Evolutionary conservation across 179 eudicot species (phyloP), one percentile per base, ranked within the genome.

Genomic region (Actinidia chinensis): DNA sequence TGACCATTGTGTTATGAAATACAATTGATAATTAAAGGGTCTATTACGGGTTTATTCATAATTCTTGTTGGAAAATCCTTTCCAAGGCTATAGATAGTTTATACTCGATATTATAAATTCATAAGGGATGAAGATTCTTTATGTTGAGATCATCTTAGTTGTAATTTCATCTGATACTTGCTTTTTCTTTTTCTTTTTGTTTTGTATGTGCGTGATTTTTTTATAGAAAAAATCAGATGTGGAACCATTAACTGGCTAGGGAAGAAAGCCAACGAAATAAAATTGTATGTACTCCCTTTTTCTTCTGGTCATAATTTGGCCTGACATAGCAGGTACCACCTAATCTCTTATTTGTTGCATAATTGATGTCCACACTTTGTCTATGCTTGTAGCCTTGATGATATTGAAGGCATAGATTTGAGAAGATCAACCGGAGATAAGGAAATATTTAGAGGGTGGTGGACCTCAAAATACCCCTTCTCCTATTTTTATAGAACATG

Each of bases 361-460:
- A 73, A 56, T 54, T 83, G 46, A 80, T 68, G n/a, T n/a, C n/a
- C n/a, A 10, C 43, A 17, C 28, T 20, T 68, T 22, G 71, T 11
- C 70, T 44, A 6, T 67, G 67, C 36, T 69, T 82, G 66, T 82
- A 97, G 99, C 58, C 71, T 81, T 82, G 95, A 88, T 58, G 97
- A 94, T 82, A 87, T 97, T 73, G 99, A 90, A 82, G 98, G 33
- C 75, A 71, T 90, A 76, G 95, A 94, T 61, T 78, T 84, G 43
- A 97, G 97, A 97, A 83, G 99, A 97, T 86, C 99, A 97, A 76
- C 89, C 92, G 77, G 91, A 83, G 84, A 86, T 97, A 75, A 90
- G 95, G 83, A 86, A 89, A 68, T 90, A 91, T 68, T 65, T 91
- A 42, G 97, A 90, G 52, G 89, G 87, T 40, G 93, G 85, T 66